A percentile compares a stretch with the other conserved stretches of the same genome.
These are phyloP conservation scores for Psidium friedrichsthalianum DNA, from an alignment of 345 rosid genomes.

Conservation along the genomic window DNA sequence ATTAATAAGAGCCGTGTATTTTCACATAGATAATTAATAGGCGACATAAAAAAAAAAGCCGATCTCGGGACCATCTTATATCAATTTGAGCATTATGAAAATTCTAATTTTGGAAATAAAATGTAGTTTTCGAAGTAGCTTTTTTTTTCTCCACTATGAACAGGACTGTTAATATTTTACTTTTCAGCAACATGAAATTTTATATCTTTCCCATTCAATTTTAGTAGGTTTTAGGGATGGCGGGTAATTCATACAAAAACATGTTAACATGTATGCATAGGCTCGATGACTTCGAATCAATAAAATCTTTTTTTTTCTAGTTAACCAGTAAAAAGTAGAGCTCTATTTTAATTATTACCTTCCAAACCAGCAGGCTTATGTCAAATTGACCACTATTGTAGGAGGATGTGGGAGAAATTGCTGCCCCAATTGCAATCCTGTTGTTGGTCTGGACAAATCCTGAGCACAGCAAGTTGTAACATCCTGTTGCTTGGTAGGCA, in stretches of 20 bases:
- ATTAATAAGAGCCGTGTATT: not conserved
- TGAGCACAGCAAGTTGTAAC: constrained; percentile 91
- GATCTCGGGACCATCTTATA: not conserved
- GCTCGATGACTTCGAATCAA: not conserved
- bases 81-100: not conserved
- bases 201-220: not conserved
- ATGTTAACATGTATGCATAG: not conserved
- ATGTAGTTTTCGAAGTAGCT: not conserved
- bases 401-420: constrained; percentile 85
- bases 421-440: constrained; percentile 87
- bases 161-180: not conserved
- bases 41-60: not conserved
- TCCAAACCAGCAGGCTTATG: constrained; percentile 86
- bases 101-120: not conserved
- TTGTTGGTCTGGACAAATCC: constrained; percentile 92
- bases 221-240: not conserved
- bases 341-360: constrained; percentile 32
- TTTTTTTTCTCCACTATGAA: not conserved
- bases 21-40: not conserved
- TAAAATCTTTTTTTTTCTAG: not conserved
- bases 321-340: not conserved
- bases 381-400: constrained; percentile 86
- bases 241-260: not conserved
- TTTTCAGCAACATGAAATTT: not conserved
- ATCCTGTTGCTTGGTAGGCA: constrained; percentile 93